phyloP scores from a whole-genome alignment of 2,329 filamentous ascomycete genomes.

The Claviceps sp. region DNA sequence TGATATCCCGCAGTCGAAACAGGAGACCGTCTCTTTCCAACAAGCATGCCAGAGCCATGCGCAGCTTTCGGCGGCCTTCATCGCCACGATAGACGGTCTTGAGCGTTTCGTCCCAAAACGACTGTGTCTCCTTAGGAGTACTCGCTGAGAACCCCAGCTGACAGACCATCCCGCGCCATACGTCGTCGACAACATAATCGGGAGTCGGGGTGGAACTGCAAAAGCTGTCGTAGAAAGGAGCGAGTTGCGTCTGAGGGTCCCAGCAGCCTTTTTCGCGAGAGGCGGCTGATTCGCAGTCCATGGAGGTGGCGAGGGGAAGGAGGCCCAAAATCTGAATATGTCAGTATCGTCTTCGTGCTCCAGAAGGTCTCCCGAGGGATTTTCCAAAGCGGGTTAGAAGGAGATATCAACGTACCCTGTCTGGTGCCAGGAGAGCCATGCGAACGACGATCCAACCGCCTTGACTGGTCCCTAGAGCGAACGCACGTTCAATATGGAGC shows the following conservation, averaged over 20 bases:
- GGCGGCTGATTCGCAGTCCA: constrained; percentile 37
- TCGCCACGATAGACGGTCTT: constrained; percentile 34
- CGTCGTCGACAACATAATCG: constrained; percentile 33
- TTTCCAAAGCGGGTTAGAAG: neutral
- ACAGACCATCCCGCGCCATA: constrained; percentile 31
- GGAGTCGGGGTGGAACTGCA: constrained; percentile 24
- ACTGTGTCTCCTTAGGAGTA: constrained; percentile 21
- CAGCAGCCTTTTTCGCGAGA: constrained; percentile 34
- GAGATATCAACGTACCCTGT: constrained; percentile 22
- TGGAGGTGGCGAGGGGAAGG: constrained; percentile 34
- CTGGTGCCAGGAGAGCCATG: constrained; percentile 37
- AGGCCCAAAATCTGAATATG: constrained; percentile 30
- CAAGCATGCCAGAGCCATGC: constrained; percentile 31
- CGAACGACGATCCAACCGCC: constrained; percentile 37
- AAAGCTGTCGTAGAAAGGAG: constrained; percentile 30
- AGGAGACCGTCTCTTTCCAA: constrained; percentile 34
- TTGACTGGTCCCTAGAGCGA: constrained; percentile 37
- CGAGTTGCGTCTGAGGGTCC: constrained; percentile 30
- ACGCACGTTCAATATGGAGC: constrained; percentile 32
- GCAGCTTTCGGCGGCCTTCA: constrained; percentile 33
- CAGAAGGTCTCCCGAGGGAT: neutral
- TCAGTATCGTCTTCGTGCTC: neutral
- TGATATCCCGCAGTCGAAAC: constrained; percentile 30
- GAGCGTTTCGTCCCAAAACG: constrained; percentile 33
- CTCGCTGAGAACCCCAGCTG: constrained; percentile 31